phyloP scores from a whole-genome alignment of 2,329 filamentous ascomycete species.

The Fusarium liriodendri region DNA sequence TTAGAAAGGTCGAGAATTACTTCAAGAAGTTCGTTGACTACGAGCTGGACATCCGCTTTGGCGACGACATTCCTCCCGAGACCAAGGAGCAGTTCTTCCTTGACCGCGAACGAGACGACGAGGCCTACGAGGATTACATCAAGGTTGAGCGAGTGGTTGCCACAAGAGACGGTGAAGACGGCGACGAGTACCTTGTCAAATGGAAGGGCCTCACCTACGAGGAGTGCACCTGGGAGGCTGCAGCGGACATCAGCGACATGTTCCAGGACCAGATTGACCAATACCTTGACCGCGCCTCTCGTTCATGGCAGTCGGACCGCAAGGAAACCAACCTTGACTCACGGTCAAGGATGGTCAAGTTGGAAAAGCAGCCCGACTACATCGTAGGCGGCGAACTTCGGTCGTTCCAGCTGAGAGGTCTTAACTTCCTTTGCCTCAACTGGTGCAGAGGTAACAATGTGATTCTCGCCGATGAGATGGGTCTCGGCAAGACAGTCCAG shows the following conservation, averaged over 20 bases:
- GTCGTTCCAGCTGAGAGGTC: slow-evolving; percentile 91
- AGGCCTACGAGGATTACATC: slow-evolving; percentile 89
- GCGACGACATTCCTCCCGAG: slow-evolving; percentile 82
- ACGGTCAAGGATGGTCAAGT: slow-evolving; percentile 76
- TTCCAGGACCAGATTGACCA: slow-evolving; percentile 93
- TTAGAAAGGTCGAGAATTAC: slow-evolving; percentile 94
- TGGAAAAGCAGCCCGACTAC: slow-evolving; percentile 87
- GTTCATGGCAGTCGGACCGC: slow-evolving; percentile 83
- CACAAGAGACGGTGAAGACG: slow-evolving; percentile 81
- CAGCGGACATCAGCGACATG: slow-evolving; percentile 77
- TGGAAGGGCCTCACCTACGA: slow-evolving; percentile 97
- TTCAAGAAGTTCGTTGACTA: slow-evolving; percentile 84
- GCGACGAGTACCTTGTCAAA: slow-evolving; percentile 92
- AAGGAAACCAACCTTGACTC: slow-evolving; percentile 81
- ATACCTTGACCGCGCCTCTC: slow-evolving; percentile 84
- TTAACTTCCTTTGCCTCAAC: slow-evolving; percentile 96
- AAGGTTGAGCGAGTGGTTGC: slow-evolving; percentile 94
- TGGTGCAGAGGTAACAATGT: slow-evolving; percentile 96
- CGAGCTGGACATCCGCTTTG: slow-evolving; percentile 81
- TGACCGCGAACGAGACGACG: slow-evolving; percentile 91
- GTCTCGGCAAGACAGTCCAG: slow-evolving; percentile 96
- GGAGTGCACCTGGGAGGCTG: slow-evolving; percentile 92
- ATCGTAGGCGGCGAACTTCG: slow-evolving; percentile 86
- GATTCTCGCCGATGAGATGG: slow-evolving; percentile 98
- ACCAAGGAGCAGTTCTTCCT: slow-evolving; percentile 94